phyloP scores from a whole-genome alignment of 306 rosid genomes.

The Quercus gilva region DNA sequence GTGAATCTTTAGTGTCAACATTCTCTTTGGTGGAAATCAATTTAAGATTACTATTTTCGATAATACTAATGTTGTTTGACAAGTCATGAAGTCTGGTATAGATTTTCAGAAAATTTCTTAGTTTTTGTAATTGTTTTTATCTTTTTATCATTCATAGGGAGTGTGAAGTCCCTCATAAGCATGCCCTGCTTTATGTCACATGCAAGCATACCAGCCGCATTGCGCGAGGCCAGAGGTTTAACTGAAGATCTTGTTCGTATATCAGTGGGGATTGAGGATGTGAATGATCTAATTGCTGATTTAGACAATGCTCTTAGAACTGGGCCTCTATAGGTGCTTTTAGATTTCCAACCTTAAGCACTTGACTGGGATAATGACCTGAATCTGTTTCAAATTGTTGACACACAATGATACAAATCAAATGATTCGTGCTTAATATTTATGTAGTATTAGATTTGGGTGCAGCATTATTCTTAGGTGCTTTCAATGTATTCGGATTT shows the following conservation, averaged over 20 bases:
- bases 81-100: background rate
- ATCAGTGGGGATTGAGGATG: slow-evolving; percentile 89
- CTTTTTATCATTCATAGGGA: slow-evolving; percentile 45
- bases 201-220: slow-evolving; percentile 77
- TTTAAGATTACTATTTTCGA: background rate
- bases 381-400: background rate
- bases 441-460: background rate
- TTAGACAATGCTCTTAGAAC: slow-evolving; percentile 63
- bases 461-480: background rate
- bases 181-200: slow-evolving; percentile 85
- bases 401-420: background rate
- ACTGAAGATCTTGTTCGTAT: slow-evolving; percentile 80
- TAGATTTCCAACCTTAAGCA: background rate
- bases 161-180: slow-evolving; percentile 90
- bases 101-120: background rate
- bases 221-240: slow-evolving; percentile 80
- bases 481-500: background rate
- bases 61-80: background rate
- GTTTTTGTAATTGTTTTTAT: background rate
- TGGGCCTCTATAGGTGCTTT: slow-evolving; percentile 40
- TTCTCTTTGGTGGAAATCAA: background rate
- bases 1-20: background rate
- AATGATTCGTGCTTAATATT: background rate
- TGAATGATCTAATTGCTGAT: slow-evolving; percentile 69
- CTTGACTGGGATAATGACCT: background rate